Percentiles rank a stretch among this genome's conserved stretches.
Evolutionary conservation across 2,329 filamentous ascomycete species (phyloP).

Genomic region (Talaromyces amestolkiae): DNA sequence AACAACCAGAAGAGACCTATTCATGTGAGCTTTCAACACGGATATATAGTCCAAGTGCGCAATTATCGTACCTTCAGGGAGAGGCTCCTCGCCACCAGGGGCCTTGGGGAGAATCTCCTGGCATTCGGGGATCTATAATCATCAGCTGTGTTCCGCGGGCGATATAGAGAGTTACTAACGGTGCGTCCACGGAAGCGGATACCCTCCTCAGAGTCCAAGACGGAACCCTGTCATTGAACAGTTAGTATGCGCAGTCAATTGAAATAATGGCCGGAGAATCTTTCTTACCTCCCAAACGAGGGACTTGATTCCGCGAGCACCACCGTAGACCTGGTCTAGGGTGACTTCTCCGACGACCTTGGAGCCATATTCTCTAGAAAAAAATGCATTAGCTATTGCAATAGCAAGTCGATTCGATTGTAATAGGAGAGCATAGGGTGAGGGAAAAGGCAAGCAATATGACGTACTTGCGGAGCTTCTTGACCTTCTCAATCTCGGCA

Average conservation of each 20-base stretch:
- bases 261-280: background rate
- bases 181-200: conserved; percentile 99
- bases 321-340: conserved; percentile 98
- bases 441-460: background rate
- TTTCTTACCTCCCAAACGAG: conserved; percentile 83
- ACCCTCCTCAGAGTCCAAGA: conserved; percentile 97
- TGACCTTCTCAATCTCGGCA: conserved; percentile 98
- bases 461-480: conserved; percentile 90
- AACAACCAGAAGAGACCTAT: conserved; percentile 98
- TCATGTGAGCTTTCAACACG: background rate
- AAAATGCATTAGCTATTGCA: background rate
- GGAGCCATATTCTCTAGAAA: conserved; percentile 78
- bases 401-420: background rate
- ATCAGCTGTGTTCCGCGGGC: conserved; percentile 23
- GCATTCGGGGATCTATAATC: conserved; percentile 81
- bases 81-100: conserved; percentile 91
- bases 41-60: background rate
- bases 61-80: conserved; percentile 72
- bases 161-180: conserved; percentile 40
- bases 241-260: background rate
- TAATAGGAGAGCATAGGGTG: background rate
- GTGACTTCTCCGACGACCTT: conserved; percentile 98
- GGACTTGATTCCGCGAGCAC: conserved; percentile 97
- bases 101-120: conserved; percentile 97
- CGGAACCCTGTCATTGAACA: conserved; percentile 62